These are phyloP conservation scores for Rhodotorula sp. DNA, from an alignment of 1,284 basidiomycete genomes.

Conservation along the genomic window DNA sequence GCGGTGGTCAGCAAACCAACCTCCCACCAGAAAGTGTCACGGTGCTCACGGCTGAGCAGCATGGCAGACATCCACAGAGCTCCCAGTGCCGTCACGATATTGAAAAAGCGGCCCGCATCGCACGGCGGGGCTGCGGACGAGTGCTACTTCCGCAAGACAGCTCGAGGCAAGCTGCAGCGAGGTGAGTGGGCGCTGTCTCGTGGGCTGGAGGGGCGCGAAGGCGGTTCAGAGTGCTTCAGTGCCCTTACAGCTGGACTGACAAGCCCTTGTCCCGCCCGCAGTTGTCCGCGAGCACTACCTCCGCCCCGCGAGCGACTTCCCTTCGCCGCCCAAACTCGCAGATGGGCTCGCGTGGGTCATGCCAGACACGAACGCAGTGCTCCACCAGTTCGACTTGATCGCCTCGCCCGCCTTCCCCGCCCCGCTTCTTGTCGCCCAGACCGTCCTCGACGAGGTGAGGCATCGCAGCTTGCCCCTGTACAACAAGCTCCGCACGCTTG, in stretches of 20 bases:
- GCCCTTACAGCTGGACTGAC: neutral
- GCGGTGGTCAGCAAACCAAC: neutral
- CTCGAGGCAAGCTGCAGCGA: conserved; percentile 88
- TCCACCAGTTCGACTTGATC: conserved; percentile 90
- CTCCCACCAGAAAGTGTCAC: neutral
- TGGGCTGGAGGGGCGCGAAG: neutral
- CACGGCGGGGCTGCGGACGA: conserved; percentile 10
- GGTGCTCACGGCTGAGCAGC: neutral
- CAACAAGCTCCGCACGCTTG: conserved; percentile 80
- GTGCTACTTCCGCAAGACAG: conserved; percentile 65
- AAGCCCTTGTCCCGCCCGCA: conserved; percentile 42
- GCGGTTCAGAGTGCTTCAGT: no score
- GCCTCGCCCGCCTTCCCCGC: conserved; percentile 62
- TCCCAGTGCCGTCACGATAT: conserved; percentile 18
- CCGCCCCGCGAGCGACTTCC: conserved; percentile 89
- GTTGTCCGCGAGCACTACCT: conserved; percentile 95
- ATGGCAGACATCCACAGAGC: neutral
- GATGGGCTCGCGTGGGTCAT: conserved; percentile 67
- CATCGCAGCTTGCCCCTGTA: conserved; percentile 91
- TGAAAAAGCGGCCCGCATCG: conserved; percentile 21
- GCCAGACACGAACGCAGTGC: conserved; percentile 93
- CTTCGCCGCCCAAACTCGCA: conserved; percentile 60
- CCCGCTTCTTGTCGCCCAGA: conserved; percentile 82
- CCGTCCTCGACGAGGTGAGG: conserved; percentile 91
- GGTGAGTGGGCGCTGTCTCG: conserved; percentile 54